Conservation (phyloP, 805 yeast species). For the Saccharomycopsis fermentans region DNA sequence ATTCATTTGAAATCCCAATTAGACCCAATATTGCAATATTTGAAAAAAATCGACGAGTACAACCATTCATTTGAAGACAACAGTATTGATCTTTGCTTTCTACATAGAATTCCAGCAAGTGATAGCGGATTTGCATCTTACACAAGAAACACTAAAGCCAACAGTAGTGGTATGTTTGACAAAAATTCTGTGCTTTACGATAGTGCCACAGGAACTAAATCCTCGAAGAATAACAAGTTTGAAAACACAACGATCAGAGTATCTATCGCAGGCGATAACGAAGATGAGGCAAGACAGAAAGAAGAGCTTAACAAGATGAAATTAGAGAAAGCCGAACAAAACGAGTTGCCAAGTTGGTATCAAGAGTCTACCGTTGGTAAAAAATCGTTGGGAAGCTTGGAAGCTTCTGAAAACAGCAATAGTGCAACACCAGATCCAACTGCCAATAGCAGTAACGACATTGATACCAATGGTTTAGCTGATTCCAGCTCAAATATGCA, state of each 20-base stretch:
- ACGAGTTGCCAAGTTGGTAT: constrained; percentile 97
- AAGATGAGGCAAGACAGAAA: constrained; percentile 41
- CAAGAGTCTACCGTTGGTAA: constrained; percentile 82
- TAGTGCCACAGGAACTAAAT: constrained; percentile 29
- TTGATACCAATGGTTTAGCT: not conserved
- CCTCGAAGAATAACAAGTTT: constrained; percentile 11
- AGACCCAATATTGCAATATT: constrained; percentile 73
- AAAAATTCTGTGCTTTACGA: constrained; percentile 21
- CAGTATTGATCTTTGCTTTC: constrained; percentile 76
- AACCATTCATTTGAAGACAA: constrained; percentile 66
- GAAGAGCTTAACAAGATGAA: constrained; percentile 31
- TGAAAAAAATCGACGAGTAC: constrained; percentile 69
- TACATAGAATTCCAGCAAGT: constrained; percentile 78
- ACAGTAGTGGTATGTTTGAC: constrained; percentile 33
- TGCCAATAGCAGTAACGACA: constrained; percentile 5
- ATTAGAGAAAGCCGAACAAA: constrained; percentile 55
- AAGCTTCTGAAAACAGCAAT: constrained; percentile 36
- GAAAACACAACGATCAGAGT: constrained; percentile 72
- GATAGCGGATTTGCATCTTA: constrained; percentile 61
- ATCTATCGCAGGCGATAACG: constrained; percentile 70
- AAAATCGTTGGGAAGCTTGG: constrained; percentile 43
- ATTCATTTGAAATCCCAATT: constrained; percentile 82
- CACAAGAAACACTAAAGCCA: constrained; percentile 34
- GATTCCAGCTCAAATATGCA: not conserved
- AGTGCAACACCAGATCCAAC: constrained; percentile 10